Percentiles rank a stretch among this genome's conserved stretches.
phyloP scores from a whole-genome alignment of 2,329 filamentous ascomycete species.

The Pyrenophora graminea region DNA sequence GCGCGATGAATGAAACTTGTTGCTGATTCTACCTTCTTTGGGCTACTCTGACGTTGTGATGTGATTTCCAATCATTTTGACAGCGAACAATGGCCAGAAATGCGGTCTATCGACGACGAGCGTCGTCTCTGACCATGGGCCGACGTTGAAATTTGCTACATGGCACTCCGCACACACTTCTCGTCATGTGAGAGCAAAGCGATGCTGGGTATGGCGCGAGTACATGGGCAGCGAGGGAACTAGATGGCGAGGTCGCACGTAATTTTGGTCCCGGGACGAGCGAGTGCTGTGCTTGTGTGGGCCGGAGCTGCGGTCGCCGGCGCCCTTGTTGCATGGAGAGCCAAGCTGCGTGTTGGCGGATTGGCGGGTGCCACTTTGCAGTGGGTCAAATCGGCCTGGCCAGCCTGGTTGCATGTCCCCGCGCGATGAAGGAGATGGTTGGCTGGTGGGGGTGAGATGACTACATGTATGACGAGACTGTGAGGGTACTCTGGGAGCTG shows the following conservation, averaged over 20 bases:
- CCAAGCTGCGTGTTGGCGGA: constrained; percentile 24
- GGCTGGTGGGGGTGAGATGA: constrained; percentile 19
- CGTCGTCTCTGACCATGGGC: constrained; percentile 20
- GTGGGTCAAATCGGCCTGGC: constrained; percentile 32
- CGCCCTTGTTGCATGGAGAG: constrained; percentile 25
- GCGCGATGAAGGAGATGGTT: constrained; percentile 27
- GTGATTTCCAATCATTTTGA: constrained; percentile 25
- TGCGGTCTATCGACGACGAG: constrained; percentile 18
- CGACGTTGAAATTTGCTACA: constrained; percentile 49
- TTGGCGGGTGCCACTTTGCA: constrained; percentile 26
- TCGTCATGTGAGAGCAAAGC: constrained; percentile 47
- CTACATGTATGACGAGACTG: constrained; percentile 20
- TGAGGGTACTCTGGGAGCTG: constrained; percentile 7
- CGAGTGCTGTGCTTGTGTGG: constrained; percentile 43
- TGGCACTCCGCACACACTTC: constrained; percentile 42
- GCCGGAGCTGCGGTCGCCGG: constrained; percentile 38
- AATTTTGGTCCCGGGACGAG: constrained; percentile 48
- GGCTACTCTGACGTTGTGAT: constrained; percentile 20
- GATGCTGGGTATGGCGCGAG: constrained; percentile 46
- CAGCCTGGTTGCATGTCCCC: constrained; percentile 32
- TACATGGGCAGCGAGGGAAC: constrained; percentile 39
- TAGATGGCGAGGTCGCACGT: constrained; percentile 40
- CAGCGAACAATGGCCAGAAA: constrained; percentile 24
- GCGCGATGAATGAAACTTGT: constrained; percentile 35
- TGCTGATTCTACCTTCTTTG: constrained; percentile 27